phyloP scores from a whole-genome alignment of 129 eudicot genomes.

The Chrysanthemum seticuspe region DNA sequence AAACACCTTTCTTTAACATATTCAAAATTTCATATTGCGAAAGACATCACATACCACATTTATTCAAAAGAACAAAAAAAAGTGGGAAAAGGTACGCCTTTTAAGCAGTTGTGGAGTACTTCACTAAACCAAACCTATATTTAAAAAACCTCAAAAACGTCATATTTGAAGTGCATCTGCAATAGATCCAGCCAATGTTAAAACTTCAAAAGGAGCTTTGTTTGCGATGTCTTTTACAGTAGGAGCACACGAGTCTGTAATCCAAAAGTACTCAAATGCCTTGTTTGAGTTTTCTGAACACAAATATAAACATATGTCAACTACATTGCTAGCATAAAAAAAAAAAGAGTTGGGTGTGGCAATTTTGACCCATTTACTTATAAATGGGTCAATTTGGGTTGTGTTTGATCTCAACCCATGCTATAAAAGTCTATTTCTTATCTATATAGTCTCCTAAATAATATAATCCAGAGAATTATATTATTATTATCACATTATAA shows the following conservation, averaged over 20 bases:
- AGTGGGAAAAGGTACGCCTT: background rate
- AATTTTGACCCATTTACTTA: too few relatives aligned
- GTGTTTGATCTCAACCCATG: too few relatives aligned
- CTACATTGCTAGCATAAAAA: too few relatives aligned
- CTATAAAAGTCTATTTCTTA: too few relatives aligned
- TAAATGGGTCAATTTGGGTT: too few relatives aligned
- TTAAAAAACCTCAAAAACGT: slow-evolving; percentile 9
- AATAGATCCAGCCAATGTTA: slow-evolving; percentile 88
- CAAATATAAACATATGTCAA: background rate
- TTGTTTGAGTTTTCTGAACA: slow-evolving; percentile 42
- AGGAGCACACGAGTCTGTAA: slow-evolving; percentile 79
- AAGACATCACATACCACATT: background rate
- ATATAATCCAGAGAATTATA: too few relatives aligned
- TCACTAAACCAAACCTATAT: background rate
- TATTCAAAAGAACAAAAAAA: background rate
- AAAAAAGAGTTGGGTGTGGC: too few relatives aligned
- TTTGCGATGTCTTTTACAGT: slow-evolving; percentile 77
- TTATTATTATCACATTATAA: too few relatives aligned
- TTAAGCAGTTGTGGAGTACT: background rate
- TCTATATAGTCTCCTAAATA: too few relatives aligned
- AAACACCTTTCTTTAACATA: too few relatives aligned
- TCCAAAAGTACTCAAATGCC: slow-evolving; percentile 88
- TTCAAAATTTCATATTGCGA: background rate
- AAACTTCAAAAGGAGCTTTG: slow-evolving; percentile 84
- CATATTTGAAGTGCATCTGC: slow-evolving; percentile 90